A percentile compares a stretch with the other conserved stretches of the same genome.
These are phyloP conservation scores for Rhizophora apiculata DNA, from an alignment of 345 rosid genomes.

Conservation along the genomic window DNA sequence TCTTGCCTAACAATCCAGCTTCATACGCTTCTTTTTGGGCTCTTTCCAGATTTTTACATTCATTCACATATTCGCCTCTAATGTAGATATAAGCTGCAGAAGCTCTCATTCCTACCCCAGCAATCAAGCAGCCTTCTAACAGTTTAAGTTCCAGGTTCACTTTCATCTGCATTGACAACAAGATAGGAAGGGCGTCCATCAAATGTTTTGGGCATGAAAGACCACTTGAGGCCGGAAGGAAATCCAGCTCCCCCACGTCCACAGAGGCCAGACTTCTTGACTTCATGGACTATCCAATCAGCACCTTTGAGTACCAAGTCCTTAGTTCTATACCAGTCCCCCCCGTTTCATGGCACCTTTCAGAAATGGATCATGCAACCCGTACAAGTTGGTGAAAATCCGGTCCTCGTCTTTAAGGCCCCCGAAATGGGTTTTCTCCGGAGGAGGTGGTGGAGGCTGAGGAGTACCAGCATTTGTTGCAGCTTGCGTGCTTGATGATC, in stretches of 20 bases:
- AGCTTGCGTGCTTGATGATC: slow-evolving; percentile 77
- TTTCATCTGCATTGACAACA: slow-evolving; percentile 98
- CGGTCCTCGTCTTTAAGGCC: slow-evolving; percentile 94
- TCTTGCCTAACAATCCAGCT: slow-evolving; percentile 87
- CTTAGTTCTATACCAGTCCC: slow-evolving; percentile 94
- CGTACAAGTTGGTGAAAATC: slow-evolving; percentile 89
- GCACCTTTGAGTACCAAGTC: slow-evolving; percentile 94
- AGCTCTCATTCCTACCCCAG: slow-evolving; percentile 99
- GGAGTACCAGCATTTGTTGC: slow-evolving; percentile 57
- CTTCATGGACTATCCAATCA: slow-evolving; percentile 95
- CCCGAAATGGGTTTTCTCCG: slow-evolving; percentile 96
- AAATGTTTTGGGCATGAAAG: slow-evolving; percentile 96
- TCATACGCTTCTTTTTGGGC: slow-evolving; percentile 93
- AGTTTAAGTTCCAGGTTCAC: slow-evolving; percentile 99
- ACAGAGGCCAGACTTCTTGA: slow-evolving; percentile 92
- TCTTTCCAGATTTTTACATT: slow-evolving; percentile 66
- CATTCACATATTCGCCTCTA: slow-evolving; percentile 96
- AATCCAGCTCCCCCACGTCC: slow-evolving; percentile 99
- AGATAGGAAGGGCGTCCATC: slow-evolving; percentile 98
- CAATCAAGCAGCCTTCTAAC: slow-evolving; percentile 94
- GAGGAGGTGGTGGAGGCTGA: slow-evolving; percentile 46
- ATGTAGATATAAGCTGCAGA: slow-evolving; percentile 93
- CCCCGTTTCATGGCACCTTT: slow-evolving; percentile 97
- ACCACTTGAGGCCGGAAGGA: slow-evolving; percentile 97
- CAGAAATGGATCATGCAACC: slow-evolving; percentile 86